Percentiles rank a stretch among this genome's conserved stretches.
These are phyloP conservation scores for Chaetomium sp. DNA, from an alignment of 2,329 filamentous ascomycete species.

Conservation along the genomic window DNA sequence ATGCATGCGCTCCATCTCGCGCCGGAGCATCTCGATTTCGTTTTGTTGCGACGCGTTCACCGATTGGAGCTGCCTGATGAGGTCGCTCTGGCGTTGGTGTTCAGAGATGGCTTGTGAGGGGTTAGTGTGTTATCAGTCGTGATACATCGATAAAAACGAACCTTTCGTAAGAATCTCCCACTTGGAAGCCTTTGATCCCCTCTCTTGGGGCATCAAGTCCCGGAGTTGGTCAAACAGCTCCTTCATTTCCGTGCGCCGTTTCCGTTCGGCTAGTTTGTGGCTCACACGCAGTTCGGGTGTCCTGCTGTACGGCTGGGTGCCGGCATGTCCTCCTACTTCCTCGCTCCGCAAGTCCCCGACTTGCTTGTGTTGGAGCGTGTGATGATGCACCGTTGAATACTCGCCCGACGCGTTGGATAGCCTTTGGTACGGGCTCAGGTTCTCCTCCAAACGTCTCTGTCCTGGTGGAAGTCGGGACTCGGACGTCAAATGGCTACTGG, in stretches of 20 bases:
- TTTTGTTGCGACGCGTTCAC: constrained; percentile 37
- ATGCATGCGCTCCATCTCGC: constrained; percentile 38
- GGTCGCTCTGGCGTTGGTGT: constrained; percentile 49
- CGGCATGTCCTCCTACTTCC: constrained; percentile 44
- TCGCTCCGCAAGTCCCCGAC: constrained; percentile 60
- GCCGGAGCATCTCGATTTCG: constrained; percentile 19
- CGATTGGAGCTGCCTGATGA: constrained; percentile 40
- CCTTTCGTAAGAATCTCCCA: constrained; percentile 86
- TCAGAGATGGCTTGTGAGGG: constrained; percentile 49
- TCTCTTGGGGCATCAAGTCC: constrained; percentile 70
- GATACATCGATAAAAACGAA: constrained; percentile 33
- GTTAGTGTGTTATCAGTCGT: not conserved
- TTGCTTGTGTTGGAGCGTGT: constrained; percentile 68
- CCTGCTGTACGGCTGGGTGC: constrained; percentile 70
- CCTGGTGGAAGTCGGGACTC: constrained; percentile 66
- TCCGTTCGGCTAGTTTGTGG: constrained; percentile 79
- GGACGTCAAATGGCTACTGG: constrained; percentile 71
- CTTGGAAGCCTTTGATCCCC: constrained; percentile 79
- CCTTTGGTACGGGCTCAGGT: constrained; percentile 38
- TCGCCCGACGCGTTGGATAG: constrained; percentile 47
- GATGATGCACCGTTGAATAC: constrained; percentile 61
- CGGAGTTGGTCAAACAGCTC: constrained; percentile 75
- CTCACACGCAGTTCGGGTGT: constrained; percentile 77
- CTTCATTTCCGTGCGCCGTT: constrained; percentile 83
- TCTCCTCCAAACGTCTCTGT: constrained; percentile 65